Evolutionary conservation across 768 basidiomycete genomes (phyloP).

Genomic region (Termitomyces sp.): DNA sequence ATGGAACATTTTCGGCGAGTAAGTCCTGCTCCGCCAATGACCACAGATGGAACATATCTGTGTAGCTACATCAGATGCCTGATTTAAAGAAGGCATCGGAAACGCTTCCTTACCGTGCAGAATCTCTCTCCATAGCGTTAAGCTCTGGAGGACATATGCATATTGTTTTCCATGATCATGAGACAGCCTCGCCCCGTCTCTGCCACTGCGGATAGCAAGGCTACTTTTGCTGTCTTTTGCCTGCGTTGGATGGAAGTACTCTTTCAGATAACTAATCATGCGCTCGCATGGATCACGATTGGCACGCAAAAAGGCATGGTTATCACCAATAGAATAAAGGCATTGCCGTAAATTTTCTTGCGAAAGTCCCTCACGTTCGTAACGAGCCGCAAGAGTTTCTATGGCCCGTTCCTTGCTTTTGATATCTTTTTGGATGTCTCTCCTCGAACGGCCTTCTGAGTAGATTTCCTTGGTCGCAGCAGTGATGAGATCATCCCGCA

Average conservation of each 20-base stretch:
- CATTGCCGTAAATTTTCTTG: constrained; percentile 73
- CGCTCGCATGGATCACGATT: constrained; percentile 87
- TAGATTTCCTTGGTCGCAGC: constrained; percentile 81
- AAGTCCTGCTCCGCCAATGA: constrained; percentile 77
- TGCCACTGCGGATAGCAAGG: constrained; percentile 78
- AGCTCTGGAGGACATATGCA: constrained; percentile 79
- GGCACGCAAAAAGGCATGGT: constrained; percentile 80
- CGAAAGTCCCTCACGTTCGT: constrained; percentile 49
- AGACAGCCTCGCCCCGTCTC: constrained; percentile 71
- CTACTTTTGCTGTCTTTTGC: constrained; percentile 59
- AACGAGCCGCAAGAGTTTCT: constrained; percentile 62
- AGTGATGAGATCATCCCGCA: constrained; percentile 72
- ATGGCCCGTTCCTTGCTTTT: constrained; percentile 82
- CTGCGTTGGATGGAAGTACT: constrained; percentile 72
- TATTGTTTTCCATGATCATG: constrained; percentile 86
- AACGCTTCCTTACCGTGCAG: constrained; percentile 53
- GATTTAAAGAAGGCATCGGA: not conserved
- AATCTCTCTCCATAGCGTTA: constrained; percentile 85
- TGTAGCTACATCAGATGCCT: constrained; percentile 2
- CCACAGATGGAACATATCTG: constrained; percentile 89
- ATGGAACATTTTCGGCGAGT: constrained; percentile 66
- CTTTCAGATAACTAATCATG: constrained; percentile 73
- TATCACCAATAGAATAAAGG: constrained; percentile 85
- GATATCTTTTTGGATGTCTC: constrained; percentile 83
- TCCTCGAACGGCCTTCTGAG: constrained; percentile 62